Percentiles rank a stretch among this genome's conserved stretches.
Conservation (phyloP, 768 basidiomycete species). For the Tricholoma terreum region DNA sequence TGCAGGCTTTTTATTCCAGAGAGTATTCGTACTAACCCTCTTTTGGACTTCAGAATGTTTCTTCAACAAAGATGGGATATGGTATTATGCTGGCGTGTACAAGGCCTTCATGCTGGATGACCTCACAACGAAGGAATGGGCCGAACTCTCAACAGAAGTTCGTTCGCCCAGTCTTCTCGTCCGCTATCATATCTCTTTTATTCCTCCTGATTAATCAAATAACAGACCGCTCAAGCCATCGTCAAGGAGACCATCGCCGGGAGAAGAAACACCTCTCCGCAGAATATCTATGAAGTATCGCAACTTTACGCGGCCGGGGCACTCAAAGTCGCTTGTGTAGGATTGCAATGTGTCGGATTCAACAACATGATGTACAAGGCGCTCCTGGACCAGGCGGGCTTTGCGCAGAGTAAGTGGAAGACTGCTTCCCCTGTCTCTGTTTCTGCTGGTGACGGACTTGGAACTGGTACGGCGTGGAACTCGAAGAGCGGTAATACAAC, state of each 20-base stretch:
- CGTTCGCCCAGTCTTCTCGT: slow-evolving; percentile 7
- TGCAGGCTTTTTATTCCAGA: slow-evolving; percentile 5
- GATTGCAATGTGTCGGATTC: slow-evolving; percentile 75
- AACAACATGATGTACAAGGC: slow-evolving; percentile 62
- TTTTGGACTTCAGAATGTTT: slow-evolving; percentile 60
- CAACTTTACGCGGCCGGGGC: slow-evolving; percentile 75
- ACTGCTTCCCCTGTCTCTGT: slow-evolving; percentile 6
- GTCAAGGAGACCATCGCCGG: slow-evolving; percentile 69
- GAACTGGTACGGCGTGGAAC: slow-evolving; percentile 12
- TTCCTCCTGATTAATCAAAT: neutral
- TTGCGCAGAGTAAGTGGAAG: slow-evolving; percentile 39
- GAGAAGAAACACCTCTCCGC: slow-evolving; percentile 75
- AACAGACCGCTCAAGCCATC: slow-evolving; percentile 60
- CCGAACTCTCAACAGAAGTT: slow-evolving; percentile 62
- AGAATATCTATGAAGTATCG: slow-evolving; percentile 69
- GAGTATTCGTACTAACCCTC: neutral
- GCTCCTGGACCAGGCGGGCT: slow-evolving; percentile 62
- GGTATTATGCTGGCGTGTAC: slow-evolving; percentile 85
- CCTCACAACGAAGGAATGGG: slow-evolving; percentile 67
- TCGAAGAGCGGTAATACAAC: neutral
- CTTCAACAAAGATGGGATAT: slow-evolving; percentile 74
- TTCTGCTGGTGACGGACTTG: slow-evolving; percentile 8
- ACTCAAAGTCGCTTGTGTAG: slow-evolving; percentile 69
- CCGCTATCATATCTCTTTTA: slow-evolving; percentile 6
- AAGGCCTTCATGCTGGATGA: slow-evolving; percentile 63